Percentiles rank a stretch among this genome's conserved stretches.
Evolutionary conservation across 2,329 filamentous ascomycete genomes (phyloP).

Genomic region (Colletotrichum karsti): DNA sequence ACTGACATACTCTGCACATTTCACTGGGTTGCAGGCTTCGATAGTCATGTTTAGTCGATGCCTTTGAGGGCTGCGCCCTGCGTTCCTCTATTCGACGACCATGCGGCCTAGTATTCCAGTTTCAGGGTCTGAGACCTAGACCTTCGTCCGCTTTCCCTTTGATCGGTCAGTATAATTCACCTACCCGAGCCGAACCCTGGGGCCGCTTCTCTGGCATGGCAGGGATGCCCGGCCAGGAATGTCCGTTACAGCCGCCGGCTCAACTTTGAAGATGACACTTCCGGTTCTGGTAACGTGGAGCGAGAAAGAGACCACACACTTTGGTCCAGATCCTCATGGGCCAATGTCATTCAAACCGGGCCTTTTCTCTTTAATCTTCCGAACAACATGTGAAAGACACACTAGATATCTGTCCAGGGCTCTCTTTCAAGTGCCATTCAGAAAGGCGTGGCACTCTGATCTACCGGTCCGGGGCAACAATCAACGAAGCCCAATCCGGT

Average conservation of each 20-base stretch:
- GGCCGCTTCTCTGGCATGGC: constrained; percentile 3
- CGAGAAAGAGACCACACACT: neutral
- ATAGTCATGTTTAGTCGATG: neutral
- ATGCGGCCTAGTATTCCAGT: neutral
- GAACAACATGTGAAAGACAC: too few species aligned
- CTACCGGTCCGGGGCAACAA: too few species aligned
- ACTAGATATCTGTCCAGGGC: too few species aligned
- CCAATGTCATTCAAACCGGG: neutral
- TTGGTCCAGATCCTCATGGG: neutral
- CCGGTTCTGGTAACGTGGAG: constrained; percentile 10
- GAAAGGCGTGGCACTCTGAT: too few species aligned
- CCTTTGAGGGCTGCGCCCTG: neutral
- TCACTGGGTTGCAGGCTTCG: neutral
- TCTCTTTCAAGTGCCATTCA: too few species aligned
- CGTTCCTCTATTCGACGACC: neutral
- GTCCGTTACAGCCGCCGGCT: neutral
- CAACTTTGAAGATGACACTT: neutral
- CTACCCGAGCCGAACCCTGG: neutral
- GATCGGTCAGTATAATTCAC: neutral
- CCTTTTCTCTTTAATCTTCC: neutral
- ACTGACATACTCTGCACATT: neutral
- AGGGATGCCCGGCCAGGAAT: neutral
- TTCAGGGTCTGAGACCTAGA: constrained; percentile 5
- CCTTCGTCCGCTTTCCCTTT: constrained; percentile 3
- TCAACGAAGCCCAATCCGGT: too few species aligned